These are phyloP conservation scores for Trichocomaceae sp. DNA, from an alignment of 2,329 filamentous ascomycete genomes.

Conservation along the genomic window DNA sequence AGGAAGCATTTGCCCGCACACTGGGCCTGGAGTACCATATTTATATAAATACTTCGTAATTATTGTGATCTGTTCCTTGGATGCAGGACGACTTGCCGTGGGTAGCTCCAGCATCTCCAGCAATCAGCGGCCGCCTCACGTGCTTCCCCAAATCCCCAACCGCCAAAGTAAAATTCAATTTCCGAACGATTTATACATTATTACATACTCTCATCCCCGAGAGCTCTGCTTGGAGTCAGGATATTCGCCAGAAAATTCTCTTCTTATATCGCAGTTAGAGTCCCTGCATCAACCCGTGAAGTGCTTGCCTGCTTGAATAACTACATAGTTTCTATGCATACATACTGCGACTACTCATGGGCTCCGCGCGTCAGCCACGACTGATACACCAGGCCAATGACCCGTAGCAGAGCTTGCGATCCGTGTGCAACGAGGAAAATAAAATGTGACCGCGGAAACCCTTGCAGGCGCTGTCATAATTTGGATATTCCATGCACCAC, in stretches of 20 bases:
- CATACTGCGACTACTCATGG: constrained; percentile 7
- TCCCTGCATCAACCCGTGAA: background rate
- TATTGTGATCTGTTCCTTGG: background rate
- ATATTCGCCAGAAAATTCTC: too few relatives aligned
- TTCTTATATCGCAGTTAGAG: background rate
- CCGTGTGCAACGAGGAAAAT: constrained; percentile 14
- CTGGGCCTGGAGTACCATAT: background rate
- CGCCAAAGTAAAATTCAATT: background rate
- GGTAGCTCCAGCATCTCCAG: background rate
- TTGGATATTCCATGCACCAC: constrained; percentile 13
- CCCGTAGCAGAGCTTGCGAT: constrained; percentile 13
- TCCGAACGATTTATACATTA: too few relatives aligned
- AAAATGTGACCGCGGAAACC: constrained; percentile 13
- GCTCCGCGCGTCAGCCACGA: constrained; percentile 8
- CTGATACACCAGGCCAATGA: constrained; percentile 12
- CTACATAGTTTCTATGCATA: constrained; percentile 14
- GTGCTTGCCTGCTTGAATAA: background rate
- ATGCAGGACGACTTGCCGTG: background rate
- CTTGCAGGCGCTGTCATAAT: constrained; percentile 10
- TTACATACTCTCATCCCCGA: too few relatives aligned
- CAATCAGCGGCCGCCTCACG: background rate
- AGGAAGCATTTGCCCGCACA: background rate
- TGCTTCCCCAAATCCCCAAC: background rate
- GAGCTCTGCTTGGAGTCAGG: too few relatives aligned
- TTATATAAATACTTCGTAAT: background rate